These are phyloP conservation scores for Candida multigemmis DNA, from an alignment of 805 yeast species.

Conservation along the genomic window DNA sequence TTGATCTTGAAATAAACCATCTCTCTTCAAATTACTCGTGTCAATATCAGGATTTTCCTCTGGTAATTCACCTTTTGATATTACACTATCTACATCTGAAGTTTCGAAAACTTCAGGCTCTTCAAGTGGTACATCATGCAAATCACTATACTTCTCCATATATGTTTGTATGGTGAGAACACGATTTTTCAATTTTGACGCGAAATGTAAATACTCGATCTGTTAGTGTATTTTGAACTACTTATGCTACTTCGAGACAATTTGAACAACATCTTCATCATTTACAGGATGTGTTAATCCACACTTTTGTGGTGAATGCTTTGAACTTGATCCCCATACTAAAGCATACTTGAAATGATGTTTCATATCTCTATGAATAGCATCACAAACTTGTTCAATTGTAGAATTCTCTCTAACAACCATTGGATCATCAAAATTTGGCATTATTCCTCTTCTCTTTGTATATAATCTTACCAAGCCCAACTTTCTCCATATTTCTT, in stretches of 20 bases:
- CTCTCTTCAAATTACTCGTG: constrained; percentile 5
- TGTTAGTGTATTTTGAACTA: too few species aligned
- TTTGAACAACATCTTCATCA: constrained; percentile 91
- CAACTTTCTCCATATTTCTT: constrained; percentile 88
- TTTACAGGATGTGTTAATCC: constrained; percentile 76
- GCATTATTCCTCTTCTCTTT: constrained; percentile 74
- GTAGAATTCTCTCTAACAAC: constrained; percentile 77
- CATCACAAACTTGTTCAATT: constrained; percentile 81
- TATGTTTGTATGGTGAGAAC: too few species aligned
- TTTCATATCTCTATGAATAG: constrained; percentile 88
- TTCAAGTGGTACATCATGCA: neutral
- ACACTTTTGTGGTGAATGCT: constrained; percentile 95
- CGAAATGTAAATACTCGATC: too few species aligned
- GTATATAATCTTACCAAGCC: constrained; percentile 77
- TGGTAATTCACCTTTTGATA: constrained; percentile 1
- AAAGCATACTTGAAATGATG: constrained; percentile 87
- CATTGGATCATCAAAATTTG: constrained; percentile 82
- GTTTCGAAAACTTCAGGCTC: constrained; percentile 34
- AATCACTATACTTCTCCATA: too few species aligned
- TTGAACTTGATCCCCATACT: constrained; percentile 95
- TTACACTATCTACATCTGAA: constrained; percentile 32
- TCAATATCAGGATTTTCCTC: constrained; percentile 7
- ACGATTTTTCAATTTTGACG: too few species aligned
- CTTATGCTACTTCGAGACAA: constrained; percentile 66
- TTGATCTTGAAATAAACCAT: constrained; percentile 11